Evolutionary conservation across 202 grass and related monocot species (phyloP).

Genomic region (Schoenoplectus triqueter): DNA sequence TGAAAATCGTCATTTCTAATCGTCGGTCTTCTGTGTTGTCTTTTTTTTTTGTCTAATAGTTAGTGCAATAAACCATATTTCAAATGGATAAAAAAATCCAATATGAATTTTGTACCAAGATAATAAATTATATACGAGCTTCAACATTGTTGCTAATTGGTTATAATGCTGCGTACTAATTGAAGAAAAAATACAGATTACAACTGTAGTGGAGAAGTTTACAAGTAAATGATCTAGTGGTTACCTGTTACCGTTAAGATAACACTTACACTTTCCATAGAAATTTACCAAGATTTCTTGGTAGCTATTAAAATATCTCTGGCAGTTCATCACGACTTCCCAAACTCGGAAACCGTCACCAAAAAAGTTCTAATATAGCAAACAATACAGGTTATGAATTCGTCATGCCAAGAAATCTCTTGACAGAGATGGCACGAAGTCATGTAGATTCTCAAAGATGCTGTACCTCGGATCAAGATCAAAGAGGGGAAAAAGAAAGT

Average conservation of each 20-base stretch:
- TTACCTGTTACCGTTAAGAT: not conserved
- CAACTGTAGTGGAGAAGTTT: not conserved
- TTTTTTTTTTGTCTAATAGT: no score
- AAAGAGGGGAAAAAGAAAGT: not conserved
- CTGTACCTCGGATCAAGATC: not conserved
- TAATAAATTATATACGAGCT: not conserved
- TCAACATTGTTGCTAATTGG: not conserved
- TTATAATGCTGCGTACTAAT: not conserved
- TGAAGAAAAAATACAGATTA: not conserved
- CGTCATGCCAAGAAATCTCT: not conserved
- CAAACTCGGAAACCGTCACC: not conserved
- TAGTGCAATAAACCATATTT: not conserved
- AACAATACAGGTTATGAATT: not conserved
- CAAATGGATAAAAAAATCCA: not conserved
- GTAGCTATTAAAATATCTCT: not conserved
- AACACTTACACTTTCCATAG: not conserved
- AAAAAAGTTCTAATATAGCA: not conserved
- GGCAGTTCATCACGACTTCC: not conserved
- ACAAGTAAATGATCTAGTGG: not conserved
- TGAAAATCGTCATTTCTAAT: no score
- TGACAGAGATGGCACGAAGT: not conserved
- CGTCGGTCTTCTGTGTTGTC: no score
- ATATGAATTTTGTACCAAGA: not conserved
- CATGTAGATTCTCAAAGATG: not conserved
- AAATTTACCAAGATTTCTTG: not conserved